Conservation (phyloP, 2,329 filamentous ascomycete genomes). For the Neonectria faginata region DNA sequence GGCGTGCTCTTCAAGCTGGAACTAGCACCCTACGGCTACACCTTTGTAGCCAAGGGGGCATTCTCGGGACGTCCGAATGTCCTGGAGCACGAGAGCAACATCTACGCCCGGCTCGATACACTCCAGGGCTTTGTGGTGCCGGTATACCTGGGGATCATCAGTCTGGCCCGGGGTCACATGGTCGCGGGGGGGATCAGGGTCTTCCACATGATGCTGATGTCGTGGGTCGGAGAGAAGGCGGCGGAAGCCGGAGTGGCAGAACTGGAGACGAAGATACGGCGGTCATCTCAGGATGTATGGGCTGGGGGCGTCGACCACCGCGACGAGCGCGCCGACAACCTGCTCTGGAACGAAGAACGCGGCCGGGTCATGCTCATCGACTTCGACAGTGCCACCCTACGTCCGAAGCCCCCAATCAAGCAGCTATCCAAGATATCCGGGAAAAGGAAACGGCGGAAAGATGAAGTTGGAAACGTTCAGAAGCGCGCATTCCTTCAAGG, state of each 20-base stretch:
- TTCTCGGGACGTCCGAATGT: conserved; percentile 2
- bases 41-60: conserved; percentile 39
- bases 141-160: conserved; percentile 32
- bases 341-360: conserved; percentile 40
- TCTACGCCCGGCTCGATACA: conserved; percentile 35
- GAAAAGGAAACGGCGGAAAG: conserved; percentile 21
- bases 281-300: conserved; percentile 29
- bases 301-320: conserved; percentile 34
- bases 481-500: too few relatives aligned
- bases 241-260: conserved; percentile 1
- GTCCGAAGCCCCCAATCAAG: conserved; percentile 16
- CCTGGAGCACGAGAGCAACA: conserved; percentile 33
- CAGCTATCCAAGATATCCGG: conserved; percentile 18
- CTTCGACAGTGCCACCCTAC: conserved; percentile 32
- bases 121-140: conserved; percentile 40
- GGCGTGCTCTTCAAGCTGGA: conserved; percentile 38
- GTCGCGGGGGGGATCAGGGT: conserved; percentile 32
- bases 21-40: conserved; percentile 38
- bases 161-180: conserved; percentile 27
- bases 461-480: conserved; percentile 1
- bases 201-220: conserved; percentile 43
- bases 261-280: conserved; percentile 15
- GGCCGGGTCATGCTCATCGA: conserved; percentile 39
- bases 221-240: conserved; percentile 36
- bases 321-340: conserved; percentile 37